A percentile compares a stretch with the other conserved stretches of the same genome.
These are phyloP conservation scores for Pinus taeda DNA, from an alignment of 75 land plant species.

Conservation along the genomic window DNA sequence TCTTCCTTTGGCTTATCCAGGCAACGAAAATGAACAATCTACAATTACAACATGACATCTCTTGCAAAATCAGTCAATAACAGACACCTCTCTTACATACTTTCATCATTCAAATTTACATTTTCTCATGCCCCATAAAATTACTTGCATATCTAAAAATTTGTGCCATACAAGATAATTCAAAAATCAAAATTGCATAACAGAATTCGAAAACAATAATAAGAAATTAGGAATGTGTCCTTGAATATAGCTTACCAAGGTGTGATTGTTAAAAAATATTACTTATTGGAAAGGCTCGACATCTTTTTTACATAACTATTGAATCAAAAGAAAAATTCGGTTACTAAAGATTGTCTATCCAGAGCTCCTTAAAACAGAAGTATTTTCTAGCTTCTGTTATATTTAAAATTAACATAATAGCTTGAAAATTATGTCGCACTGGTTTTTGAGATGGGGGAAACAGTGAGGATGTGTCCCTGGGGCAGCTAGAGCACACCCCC, in stretches of 20 bases:
- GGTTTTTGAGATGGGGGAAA: too few species aligned
- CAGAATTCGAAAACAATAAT: not conserved
- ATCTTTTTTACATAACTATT: not conserved
- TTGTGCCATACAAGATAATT: too few species aligned
- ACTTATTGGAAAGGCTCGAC: not conserved
- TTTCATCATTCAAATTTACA: not conserved
- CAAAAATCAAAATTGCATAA: not conserved
- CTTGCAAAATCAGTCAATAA: not conserved
- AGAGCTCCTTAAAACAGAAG: not conserved
- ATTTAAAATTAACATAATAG: not conserved
- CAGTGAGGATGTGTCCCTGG: too few species aligned
- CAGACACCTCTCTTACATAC: too few species aligned
- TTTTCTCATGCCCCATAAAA: not conserved
- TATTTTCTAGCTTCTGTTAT: not conserved
- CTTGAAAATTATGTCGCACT: too few species aligned
- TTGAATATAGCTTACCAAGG: not conserved
- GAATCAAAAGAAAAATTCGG: not conserved
- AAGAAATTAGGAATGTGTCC: not conserved
- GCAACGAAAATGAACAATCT: slow-evolving; percentile 93
- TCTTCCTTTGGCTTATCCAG: slow-evolving; percentile 97
- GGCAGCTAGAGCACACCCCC: too few species aligned
- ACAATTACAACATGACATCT: slow-evolving; percentile 1
- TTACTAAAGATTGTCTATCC: not conserved
- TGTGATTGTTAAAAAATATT: not conserved
- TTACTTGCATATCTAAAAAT: too few species aligned